phyloP scores from a whole-genome alignment of 139 green algal species.

The Mesotaenium endlicherianum region DNA sequence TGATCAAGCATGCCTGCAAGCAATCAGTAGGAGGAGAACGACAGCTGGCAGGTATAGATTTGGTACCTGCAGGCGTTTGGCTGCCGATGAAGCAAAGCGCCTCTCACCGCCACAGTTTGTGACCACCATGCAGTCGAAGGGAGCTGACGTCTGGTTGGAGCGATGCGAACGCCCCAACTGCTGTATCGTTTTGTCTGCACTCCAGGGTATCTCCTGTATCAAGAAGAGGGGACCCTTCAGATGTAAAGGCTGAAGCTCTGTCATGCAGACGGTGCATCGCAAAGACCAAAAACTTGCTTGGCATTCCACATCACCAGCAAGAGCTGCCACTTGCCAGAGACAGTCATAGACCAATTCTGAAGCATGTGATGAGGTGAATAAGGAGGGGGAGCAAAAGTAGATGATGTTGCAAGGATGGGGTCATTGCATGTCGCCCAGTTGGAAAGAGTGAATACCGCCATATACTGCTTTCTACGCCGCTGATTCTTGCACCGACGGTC shows the following conservation, averaged over 20 bases:
- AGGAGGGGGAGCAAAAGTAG: too few relatives aligned
- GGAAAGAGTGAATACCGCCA: background rate
- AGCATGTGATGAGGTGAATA: background rate
- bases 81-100: slow-evolving; percentile 57
- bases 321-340: too few relatives aligned
- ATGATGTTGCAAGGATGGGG: too few relatives aligned
- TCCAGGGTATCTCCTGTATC: slow-evolving; percentile 51
- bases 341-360: too few relatives aligned
- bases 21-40: too few relatives aligned
- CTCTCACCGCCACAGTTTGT: slow-evolving; percentile 66
- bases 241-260: too few relatives aligned
- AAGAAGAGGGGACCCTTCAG: slow-evolving; percentile 15
- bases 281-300: too few relatives aligned
- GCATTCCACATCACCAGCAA: too few relatives aligned
- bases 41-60: background rate
- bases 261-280: too few relatives aligned
- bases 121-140: slow-evolving; percentile 66
- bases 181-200: slow-evolving; percentile 73
- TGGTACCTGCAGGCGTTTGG: slow-evolving; percentile 45
- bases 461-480: background rate
- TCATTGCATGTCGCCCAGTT: background rate
- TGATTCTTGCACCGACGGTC: slow-evolving; percentile 48
- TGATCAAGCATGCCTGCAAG: too few relatives aligned
- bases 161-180: slow-evolving; percentile 79
- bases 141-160: slow-evolving; percentile 70